A percentile compares a stretch with the other conserved stretches of the same genome.
Evolutionary conservation across 495 filamentous ascomycete genomes (phyloP).

Genomic region (Podospora tetraspora): DNA sequence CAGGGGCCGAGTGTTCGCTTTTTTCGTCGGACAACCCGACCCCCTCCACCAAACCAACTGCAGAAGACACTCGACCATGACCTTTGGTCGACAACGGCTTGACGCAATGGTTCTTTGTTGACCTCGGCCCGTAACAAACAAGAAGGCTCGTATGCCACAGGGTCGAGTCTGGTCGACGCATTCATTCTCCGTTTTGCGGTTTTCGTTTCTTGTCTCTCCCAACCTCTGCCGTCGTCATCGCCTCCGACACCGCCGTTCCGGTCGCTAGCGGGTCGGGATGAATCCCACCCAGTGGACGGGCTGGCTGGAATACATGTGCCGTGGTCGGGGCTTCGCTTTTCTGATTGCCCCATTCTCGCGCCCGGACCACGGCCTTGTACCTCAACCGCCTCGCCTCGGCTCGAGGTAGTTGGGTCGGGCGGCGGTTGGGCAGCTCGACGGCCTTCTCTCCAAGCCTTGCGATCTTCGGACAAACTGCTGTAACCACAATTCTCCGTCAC

Average conservation of each 20-base stretch:
- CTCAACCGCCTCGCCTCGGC: too few relatives aligned
- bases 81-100: background rate
- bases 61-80: background rate
- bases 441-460: background rate
- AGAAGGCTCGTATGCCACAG: background rate
- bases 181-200: background rate
- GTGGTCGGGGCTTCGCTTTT: too few relatives aligned
- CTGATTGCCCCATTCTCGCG: too few relatives aligned
- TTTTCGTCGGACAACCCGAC: too few relatives aligned
- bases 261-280: background rate
- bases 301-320: too few relatives aligned
- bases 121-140: background rate
- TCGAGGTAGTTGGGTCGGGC: background rate
- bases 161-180: too few relatives aligned
- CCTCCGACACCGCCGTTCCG: background rate
- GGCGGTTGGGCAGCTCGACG: conserved; percentile 5
- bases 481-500: conserved; percentile 2
- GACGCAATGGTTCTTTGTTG: background rate
- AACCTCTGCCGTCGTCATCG: background rate
- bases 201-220: background rate
- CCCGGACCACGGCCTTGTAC: too few relatives aligned
- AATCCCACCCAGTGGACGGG: background rate
- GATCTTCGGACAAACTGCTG: background rate
- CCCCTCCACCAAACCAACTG: background rate
- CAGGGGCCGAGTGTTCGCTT: too few relatives aligned